Base-by-base conservation (phyloP, 2,329 filamentous ascomycete genomes). In the Rutstroemia sp. region DNA sequence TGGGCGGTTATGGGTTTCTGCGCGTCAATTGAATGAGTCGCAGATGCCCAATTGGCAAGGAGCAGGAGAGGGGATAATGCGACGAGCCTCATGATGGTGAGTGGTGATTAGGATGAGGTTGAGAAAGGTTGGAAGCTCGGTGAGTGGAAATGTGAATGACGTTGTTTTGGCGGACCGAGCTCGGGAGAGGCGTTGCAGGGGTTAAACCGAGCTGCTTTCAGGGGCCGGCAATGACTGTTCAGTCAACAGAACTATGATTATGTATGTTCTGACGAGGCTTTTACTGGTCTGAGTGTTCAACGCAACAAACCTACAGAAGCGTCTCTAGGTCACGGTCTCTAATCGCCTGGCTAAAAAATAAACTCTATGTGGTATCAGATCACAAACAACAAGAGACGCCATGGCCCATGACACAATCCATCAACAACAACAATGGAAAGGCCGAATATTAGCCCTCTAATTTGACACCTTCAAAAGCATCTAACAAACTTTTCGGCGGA, bases 11-110 rank as follows among this genome's bases (percentile, higher is more conserved):
- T 51, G 45, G 61, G 60, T 25, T 57, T 34, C 58, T 65, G 64
- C 23, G 51, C 27, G 12, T 50, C 54, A 53, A 60, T 58, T 45
- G 61, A 56, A 25, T 48, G 56, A 21, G 53, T 54, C 17, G 53
- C 55, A 38, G 45, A 41, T 9, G 53, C 48, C 47, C 53, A 61
- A 51, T 56, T 59, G 38, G 51, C 9, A 14, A 65, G 41, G 8
- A 66, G n/a, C 48, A 61, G 48, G 2, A 64, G 27, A 21, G 34
- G 44, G 1, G 56, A 52, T 38, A 58, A n/a, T 10, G 42, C 47
- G 16, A 56, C 34, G 42, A 63, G 56, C 61, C 61, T 64, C 64
- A 66, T 66, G 8, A 42, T 59, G 37, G 34, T 9, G 16, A 8
- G 9, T 48, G 37, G 14, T 49, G 6, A 9, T 41, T 21, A 23